Evolutionary conservation across 2,329 filamentous ascomycete genomes (phyloP).

Genomic region (Colletotrichum abscissum): DNA sequence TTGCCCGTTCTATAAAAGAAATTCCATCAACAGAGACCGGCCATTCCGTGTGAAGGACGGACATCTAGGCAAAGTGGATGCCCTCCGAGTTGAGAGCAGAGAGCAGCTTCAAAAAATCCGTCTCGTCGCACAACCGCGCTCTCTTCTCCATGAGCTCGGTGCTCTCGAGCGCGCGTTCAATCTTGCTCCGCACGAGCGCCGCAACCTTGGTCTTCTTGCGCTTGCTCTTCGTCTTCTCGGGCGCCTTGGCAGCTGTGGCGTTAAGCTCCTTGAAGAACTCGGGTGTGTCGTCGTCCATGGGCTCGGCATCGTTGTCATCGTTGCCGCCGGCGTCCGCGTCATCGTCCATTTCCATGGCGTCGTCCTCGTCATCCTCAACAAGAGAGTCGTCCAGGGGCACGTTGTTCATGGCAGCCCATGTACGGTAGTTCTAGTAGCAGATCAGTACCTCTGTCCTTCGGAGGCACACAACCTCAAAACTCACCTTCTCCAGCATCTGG

Average conservation of each 20-base stretch:
- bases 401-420: slow-evolving; percentile 90
- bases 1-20: neutral
- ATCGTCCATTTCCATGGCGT: slow-evolving; percentile 51
- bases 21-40: neutral
- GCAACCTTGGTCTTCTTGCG: slow-evolving; percentile 84
- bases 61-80: slow-evolving; percentile 83
- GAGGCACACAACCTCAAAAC: slow-evolving; percentile 34
- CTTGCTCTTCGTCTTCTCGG: slow-evolving; percentile 71
- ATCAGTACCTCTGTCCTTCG: neutral
- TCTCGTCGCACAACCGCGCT: slow-evolving; percentile 89
- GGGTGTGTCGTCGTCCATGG: slow-evolving; percentile 78
- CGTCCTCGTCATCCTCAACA: slow-evolving; percentile 55
- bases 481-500: slow-evolving; percentile 74
- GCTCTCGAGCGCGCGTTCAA: slow-evolving; percentile 84
- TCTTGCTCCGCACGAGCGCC: slow-evolving; percentile 86
- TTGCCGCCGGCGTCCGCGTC: slow-evolving; percentile 53
- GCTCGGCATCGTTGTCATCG: slow-evolving; percentile 62
- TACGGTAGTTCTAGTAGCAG: slow-evolving; percentile 77
- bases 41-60: neutral
- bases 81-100: slow-evolving; percentile 89
- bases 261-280: slow-evolving; percentile 82
- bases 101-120: slow-evolving; percentile 86
- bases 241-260: slow-evolving; percentile 46
- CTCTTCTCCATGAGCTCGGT: slow-evolving; percentile 85
- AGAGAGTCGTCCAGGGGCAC: slow-evolving; percentile 78